These are phyloP conservation scores for Fraxinus angustifolia DNA, from an alignment of 305 asterid species.

Conservation along the genomic window DNA sequence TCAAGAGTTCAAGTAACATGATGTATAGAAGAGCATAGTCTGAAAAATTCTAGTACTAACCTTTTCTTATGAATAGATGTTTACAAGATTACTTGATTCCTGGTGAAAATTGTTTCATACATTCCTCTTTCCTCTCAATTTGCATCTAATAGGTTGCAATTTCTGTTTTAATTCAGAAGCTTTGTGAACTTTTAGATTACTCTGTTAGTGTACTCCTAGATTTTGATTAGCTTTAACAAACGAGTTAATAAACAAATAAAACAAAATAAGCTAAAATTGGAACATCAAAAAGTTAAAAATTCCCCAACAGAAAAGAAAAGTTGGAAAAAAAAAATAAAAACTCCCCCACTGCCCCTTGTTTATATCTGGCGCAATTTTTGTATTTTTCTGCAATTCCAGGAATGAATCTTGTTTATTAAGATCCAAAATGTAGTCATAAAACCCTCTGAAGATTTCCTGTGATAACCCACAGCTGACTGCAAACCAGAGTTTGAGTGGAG, in stretches of 20 bases:
- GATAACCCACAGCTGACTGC: not conserved
- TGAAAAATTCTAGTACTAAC: not conserved
- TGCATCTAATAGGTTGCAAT: not conserved
- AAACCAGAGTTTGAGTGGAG: not conserved
- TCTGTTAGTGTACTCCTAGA: not conserved
- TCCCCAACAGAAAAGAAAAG: not conserved
- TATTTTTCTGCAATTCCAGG: not conserved
- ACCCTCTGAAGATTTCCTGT: not conserved
- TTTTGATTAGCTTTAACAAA: not conserved
- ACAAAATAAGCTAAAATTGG: not conserved
- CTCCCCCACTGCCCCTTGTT: not conserved
- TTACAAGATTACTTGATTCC: not conserved
- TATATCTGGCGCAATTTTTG: not conserved
- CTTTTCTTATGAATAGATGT: not conserved
- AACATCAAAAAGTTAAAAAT: no score
- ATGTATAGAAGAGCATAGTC: constrained; percentile 2
- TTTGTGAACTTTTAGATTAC: not conserved
- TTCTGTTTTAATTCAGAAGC: not conserved
- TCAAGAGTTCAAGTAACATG: not conserved
- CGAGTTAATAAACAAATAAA: not conserved
- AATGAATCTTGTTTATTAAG: not conserved
- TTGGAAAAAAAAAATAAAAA: no score
- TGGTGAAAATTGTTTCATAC: not conserved
- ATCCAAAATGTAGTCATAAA: not conserved
- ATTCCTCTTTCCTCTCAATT: not conserved